Base-by-base conservation (phyloP, 805 yeast genomes). In the Naumovozyma dairenensis region DNA sequence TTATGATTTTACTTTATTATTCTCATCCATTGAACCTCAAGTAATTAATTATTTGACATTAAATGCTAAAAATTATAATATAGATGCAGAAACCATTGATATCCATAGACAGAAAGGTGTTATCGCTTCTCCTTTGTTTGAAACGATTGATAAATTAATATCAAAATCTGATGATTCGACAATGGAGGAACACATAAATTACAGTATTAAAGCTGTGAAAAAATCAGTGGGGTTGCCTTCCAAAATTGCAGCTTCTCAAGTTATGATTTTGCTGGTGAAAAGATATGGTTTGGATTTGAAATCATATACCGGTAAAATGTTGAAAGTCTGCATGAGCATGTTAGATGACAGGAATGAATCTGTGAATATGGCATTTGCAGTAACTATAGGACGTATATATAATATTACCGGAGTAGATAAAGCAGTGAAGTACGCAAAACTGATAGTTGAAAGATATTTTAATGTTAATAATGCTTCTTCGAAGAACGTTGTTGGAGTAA, bases 11-110 rank as follows among this genome's bases (percentile, higher is more conserved):
- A 65, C 81, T 4, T 58, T 69, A 5, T 61, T 85, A 38, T 74
- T 89, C 74, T 83, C 96, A 0, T 78, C 92, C 0, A 65, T 89
- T 27, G 98, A 92, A 49, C 97, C 97, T 0, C 95, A 87, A 51
- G 74, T 81, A 2, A 70, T 84, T 41, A 89, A 92, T 50, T 89
- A 86, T 48, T 59, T 89, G 37, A 75, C 92, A 0, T 63, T 89
- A 39, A 87, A 92, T 58, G 95, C 96, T 1, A 87, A 76, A 38
- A 89, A 86, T 54, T 86, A 80, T 52, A 85, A 86, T 28, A 53
- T 86, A 38, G 76, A 74, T 33, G 63, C 75, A 6, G 71, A 72
- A 37, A 82, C 75, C 25, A 74, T 89, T 39, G 96, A 92, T 55
- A 74, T 83, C 0, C 75, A 76, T 33, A 68, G 97, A 48, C 60